Evolutionary conservation across 257 asterid genomes (phyloP), one percentile per base, ranked within the genome.

Genomic region (Solanum gracilifrons): DNA sequence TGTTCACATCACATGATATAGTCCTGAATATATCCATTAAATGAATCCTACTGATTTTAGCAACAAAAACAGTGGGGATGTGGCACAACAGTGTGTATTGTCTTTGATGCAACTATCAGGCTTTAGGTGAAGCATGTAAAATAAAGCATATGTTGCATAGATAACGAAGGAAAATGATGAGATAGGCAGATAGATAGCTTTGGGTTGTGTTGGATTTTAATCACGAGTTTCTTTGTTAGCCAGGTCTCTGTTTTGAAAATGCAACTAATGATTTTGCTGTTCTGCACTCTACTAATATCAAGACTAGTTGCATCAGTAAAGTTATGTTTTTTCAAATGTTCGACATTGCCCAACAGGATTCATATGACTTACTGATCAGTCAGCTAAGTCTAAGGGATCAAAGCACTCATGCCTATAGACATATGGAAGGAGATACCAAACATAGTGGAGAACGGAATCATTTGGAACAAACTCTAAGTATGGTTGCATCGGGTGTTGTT

Each of bases 401-500:
- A 87, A 89, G 85, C 51, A 90, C 93, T 82, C 92, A 51, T 82
- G 92, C 89, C 88, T 85, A 93, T 41, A 90, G 88, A 66, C 87
- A 93, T 88, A 87, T 71, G 43, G 92, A 69, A 48, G 89, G 89
- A 74, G 93, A 87, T 89, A 87, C 87, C 84, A 89, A 87, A 86
- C 89, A 86, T 87, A 90, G 90, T 51, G 90, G 86, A 33, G 89
- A 86, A 76, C 92, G 83, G 87, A 87, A 87, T 89, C 94, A 92
- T 68, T 91, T 92, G 87, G 93, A 93, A 87, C 90, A 79, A 68
- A 93, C 98, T 62, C 66, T 93, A 82, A 92, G 73, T 88, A 86
- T 87, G 92, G 92, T 92, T 69, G 79, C 95, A 86, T 92, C 98
- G 25, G 94, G 94, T 36, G 91, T 92, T 69, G 90, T 92, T 20